These are phyloP conservation scores for Waltergamsia citrina DNA, from an alignment of 2,329 filamentous ascomycete genomes.

Conservation along the genomic window DNA sequence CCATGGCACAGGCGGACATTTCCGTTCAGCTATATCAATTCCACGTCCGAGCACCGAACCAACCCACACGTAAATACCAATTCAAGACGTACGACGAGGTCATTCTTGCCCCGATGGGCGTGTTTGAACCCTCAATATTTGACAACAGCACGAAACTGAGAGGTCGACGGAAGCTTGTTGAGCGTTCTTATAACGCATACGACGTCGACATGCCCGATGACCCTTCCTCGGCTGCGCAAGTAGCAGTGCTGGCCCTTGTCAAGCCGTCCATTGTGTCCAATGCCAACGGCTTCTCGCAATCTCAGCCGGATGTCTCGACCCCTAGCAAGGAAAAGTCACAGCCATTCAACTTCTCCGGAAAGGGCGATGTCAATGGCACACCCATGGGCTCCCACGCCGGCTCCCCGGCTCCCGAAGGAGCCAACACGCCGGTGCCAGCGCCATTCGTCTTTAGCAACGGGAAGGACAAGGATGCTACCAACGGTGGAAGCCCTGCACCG, in stretches of 20 bases:
- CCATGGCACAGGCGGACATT: conserved; percentile 81
- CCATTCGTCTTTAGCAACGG: conserved; percentile 43
- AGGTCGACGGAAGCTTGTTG: conserved; percentile 71
- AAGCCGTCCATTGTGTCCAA: conserved; percentile 45
- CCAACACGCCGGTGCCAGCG: conserved; percentile 54
- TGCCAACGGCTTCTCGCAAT: conserved; percentile 31
- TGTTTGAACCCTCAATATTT: conserved; percentile 82
- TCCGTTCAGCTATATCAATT: conserved; percentile 85
- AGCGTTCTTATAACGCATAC: conserved; percentile 87
- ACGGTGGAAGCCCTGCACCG: conserved; percentile 42
- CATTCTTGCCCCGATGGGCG: conserved; percentile 89
- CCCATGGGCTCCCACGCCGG: conserved; percentile 80
- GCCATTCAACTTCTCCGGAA: conserved; percentile 58
- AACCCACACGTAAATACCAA: conserved; percentile 84
- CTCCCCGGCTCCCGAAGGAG: conserved; percentile 75
- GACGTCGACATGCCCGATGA: conserved; percentile 83
- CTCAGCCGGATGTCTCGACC: conserved; percentile 41
- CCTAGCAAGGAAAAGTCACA: conserved; percentile 55
- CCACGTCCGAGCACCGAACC: conserved; percentile 77
- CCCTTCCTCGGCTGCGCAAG: conserved; percentile 75
- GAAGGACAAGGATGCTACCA: conserved; percentile 19
- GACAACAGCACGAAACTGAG: conserved; percentile 72
- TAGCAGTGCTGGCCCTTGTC: conserved; percentile 51
- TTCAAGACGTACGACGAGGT: conserved; percentile 98
- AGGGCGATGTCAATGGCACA: conserved; percentile 58